Base-by-base conservation (phyloP, 1,284 basidiomycete species). In the Cystobasidium slooffiae region DNA sequence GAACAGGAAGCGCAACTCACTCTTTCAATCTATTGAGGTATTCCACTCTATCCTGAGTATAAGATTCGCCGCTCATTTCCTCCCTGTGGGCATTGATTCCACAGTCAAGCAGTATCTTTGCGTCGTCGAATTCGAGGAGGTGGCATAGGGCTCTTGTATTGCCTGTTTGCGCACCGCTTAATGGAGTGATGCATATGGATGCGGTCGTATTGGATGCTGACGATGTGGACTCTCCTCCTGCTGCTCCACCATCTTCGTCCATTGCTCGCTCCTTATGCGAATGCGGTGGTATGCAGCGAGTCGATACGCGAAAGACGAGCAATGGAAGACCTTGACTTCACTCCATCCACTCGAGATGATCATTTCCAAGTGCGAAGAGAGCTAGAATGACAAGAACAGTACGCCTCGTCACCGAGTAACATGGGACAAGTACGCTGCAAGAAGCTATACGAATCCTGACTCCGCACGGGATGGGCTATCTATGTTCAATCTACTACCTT, bases 91-190 rank as follows among this genome's bases (percentile, higher is more conserved):
- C 82, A 49, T 73, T 75, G 0, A 77, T 82, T 10, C 96, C 96
- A 82, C 96, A 94, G 84, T 99, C 97, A 72, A 99, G 87, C 44
- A 99, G 87, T 79, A 99, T 93, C 68, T 89, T 88, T 37, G 97
- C 90, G 83, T 96, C 93, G 85, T 99, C 97, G 74, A 99, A 89
- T 81, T 98, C 91, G 24, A 99, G 87, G 52, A 98, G 85, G 83
- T 97, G 98, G 41, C 81, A 83, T 56, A 84, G 78, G 22, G 84
- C 83, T 66, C 75, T 80, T 66, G 69, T 62, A 37, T 55, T 61
- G 20, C 47, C 46, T 20, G 68, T 81, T 39, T 72, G 65, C 1
- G 78, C 43, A 75, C 81, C 72, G 24, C 76, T 68, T 39, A 80
- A 63, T 6, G 79, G 78, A 1, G 77, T 78, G 22, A 80, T 70